phyloP scores from a whole-genome alignment of 1,284 basidiomycete species.

The Boletellus sp. region DNA sequence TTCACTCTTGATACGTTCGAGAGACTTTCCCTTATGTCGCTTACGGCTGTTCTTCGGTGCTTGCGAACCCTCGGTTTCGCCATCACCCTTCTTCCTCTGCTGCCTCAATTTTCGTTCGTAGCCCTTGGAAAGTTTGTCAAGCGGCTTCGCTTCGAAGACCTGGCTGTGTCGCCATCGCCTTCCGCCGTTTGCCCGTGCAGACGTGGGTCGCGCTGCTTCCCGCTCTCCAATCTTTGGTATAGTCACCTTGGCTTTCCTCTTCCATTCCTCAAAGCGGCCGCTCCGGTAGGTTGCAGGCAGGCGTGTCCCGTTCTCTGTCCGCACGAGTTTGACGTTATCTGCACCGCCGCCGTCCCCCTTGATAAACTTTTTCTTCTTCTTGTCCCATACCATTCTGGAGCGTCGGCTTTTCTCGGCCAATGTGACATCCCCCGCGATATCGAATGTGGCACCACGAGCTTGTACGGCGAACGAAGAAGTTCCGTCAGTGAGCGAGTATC shows the following conservation, averaged over 20 bases:
- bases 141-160: constrained; percentile 57
- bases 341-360: constrained; percentile 81
- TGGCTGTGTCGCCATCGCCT: constrained; percentile 69
- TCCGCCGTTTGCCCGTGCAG: constrained; percentile 38
- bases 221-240: constrained; percentile 82
- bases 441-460: constrained; percentile 77
- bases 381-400: constrained; percentile 80
- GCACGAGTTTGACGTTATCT: constrained; percentile 93
- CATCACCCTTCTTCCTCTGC: constrained; percentile 50
- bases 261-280: constrained; percentile 96
- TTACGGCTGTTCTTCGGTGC: constrained; percentile 31
- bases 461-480: constrained; percentile 82
- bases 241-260: constrained; percentile 65
- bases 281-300: constrained; percentile 93
- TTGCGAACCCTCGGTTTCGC: constrained; percentile 18
- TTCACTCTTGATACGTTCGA: constrained; percentile 67
- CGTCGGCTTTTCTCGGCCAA: constrained; percentile 61
- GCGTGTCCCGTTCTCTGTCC: constrained; percentile 87
- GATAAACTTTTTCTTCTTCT: constrained; percentile 94
- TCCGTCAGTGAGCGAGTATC: constrained; percentile 84
- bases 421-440: constrained; percentile 75
- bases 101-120: constrained; percentile 71
- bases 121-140: constrained; percentile 63
- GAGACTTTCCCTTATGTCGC: constrained; percentile 56
- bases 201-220: constrained; percentile 36